Conservation (phyloP, 2,329 filamentous ascomycete genomes). For the Huntiella abstrusa region DNA sequence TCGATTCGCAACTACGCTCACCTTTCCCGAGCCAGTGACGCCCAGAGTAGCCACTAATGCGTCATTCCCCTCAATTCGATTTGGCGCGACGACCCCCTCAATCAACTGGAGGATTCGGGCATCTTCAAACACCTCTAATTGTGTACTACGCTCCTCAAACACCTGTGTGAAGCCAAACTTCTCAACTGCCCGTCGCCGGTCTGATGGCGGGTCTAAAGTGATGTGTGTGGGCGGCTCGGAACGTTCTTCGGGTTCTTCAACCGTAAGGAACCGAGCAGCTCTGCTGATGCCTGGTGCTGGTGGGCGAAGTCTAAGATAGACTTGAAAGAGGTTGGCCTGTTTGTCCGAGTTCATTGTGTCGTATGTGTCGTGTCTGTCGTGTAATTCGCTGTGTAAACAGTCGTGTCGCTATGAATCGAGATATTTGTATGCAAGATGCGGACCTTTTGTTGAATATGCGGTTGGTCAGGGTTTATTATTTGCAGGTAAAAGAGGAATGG, state of each 20-base stretch:
- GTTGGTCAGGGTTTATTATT: too few relatives aligned
- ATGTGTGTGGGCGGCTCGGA: slow-evolving; percentile 44
- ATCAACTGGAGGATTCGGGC: slow-evolving; percentile 58
- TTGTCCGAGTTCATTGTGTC: slow-evolving; percentile 1
- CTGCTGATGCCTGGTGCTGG: slow-evolving; percentile 19
- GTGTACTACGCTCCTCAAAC: slow-evolving; percentile 69
- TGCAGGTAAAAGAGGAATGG: too few relatives aligned
- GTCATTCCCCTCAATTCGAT: slow-evolving; percentile 65
- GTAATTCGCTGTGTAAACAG: not conserved
- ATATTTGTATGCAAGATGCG: too few relatives aligned
- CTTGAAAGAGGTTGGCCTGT: slow-evolving; percentile 54
- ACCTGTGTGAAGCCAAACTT: slow-evolving; percentile 89
- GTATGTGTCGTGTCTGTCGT: not conserved
- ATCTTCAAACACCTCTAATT: slow-evolving; percentile 72
- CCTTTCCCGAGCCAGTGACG: slow-evolving; percentile 92
- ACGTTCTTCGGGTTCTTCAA: slow-evolving; percentile 38
- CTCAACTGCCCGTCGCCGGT: slow-evolving; percentile 75
- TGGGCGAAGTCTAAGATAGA: slow-evolving; percentile 73
- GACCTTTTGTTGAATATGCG: too few relatives aligned
- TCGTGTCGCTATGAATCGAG: too few relatives aligned
- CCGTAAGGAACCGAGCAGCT: slow-evolving; percentile 55
- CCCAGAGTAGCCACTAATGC: slow-evolving; percentile 80
- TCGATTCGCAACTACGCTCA: slow-evolving; percentile 19
- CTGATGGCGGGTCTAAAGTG: slow-evolving; percentile 61
- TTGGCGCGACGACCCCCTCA: slow-evolving; percentile 50